Evolutionary conservation across 352 stramenopile genomes (phyloP), one percentile per base, ranked within the genome.

Genomic region (Globisporangium parvum): DNA sequence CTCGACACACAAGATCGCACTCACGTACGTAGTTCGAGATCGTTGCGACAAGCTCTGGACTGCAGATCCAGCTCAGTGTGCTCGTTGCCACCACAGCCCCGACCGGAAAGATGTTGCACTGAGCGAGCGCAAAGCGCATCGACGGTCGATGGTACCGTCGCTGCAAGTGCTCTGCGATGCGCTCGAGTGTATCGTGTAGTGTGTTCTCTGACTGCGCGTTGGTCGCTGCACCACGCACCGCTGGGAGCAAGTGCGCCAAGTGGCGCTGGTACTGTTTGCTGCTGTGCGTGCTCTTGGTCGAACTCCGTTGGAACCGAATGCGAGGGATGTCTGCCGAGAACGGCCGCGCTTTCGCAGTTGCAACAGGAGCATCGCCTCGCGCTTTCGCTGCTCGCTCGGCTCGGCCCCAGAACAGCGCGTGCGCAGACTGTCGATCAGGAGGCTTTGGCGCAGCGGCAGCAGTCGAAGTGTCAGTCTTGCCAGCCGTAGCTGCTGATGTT

Each of bases 101-200:
- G 20, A 60, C 24, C 6, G 75, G 67, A 18, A 73, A 85, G 23
- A 81, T 59, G 37, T 75, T 77, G n/a, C 55, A 66, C 31, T 83
- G 67, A 11, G 76, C 67, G 23, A 88, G 55, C 6, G 72, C 76
- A 31, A 85, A 76, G 18, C 78, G 70, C 26, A 84, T 26, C 6
- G 78, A 89, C 26, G 76, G 62, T 28, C 73, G 63, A 10, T 78
- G 76, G 28, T 61, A 84, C 21, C 52, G 63, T 4, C 52, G 59
- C 44, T 72, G 65, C 40, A 88, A 62, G 35, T 76, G 57, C 10
- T 70, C 56, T 2, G 66, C 72, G 12, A 89, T 47, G 51, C 62
- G 66, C 20, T 72, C 62, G 39, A 86, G 26, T 17, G 55, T 60
- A 45, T 85, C 55, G 47, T 53, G 59, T 49, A 49, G 24, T 57